A percentile compares a stretch with the other conserved stretches of the same genome.
These are phyloP conservation scores for Coemansia sp. DNA, from an alignment of 192 early-diverging fungal genomes.

Conservation along the genomic window DNA sequence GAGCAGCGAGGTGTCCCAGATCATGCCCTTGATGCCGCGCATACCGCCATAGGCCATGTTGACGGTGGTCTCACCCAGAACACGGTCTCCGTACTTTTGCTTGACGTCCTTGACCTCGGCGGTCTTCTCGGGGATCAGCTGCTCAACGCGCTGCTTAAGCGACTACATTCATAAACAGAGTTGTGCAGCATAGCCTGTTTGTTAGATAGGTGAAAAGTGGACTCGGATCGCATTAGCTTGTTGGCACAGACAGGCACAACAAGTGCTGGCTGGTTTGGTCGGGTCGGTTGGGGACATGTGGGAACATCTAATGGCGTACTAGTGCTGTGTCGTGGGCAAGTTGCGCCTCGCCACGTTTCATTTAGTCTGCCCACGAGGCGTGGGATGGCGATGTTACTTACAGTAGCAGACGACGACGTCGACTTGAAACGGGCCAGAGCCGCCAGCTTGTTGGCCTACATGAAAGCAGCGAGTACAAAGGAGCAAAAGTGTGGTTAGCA, in stretches of 20 bases:
- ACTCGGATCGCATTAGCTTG: neutral
- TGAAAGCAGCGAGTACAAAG: neutral
- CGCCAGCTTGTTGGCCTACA: conserved; percentile 46
- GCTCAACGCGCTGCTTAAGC: conserved; percentile 90
- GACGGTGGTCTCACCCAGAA: conserved; percentile 93
- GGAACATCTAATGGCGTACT: neutral
- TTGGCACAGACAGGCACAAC: neutral
- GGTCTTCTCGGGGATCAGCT: conserved; percentile 94
- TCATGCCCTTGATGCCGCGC: conserved; percentile 99
- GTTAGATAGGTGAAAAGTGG: neutral
- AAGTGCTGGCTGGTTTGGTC: neutral
- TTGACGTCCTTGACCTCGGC: conserved; percentile 95
- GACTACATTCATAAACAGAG: conserved; percentile 26
- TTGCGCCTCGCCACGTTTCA: conserved; percentile 4
- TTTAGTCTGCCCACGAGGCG: conserved; percentile 2
- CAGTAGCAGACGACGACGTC: conserved; percentile 48
- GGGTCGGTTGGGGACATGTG: conserved; percentile 7
- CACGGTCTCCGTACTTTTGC: conserved; percentile 86
- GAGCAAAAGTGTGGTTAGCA: neutral
- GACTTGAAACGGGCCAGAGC: conserved; percentile 60
- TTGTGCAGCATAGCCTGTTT: neutral
- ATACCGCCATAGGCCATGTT: conserved; percentile 99
- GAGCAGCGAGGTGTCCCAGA: conserved; percentile 98
- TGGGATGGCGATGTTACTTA: conserved; percentile 55
- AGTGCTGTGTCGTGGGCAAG: neutral